Percentiles rank a stretch among this genome's conserved stretches.
These are phyloP conservation scores for Aspergillus aculeatinus DNA, from an alignment of 2,329 filamentous ascomycete genomes.

Conservation along the genomic window DNA sequence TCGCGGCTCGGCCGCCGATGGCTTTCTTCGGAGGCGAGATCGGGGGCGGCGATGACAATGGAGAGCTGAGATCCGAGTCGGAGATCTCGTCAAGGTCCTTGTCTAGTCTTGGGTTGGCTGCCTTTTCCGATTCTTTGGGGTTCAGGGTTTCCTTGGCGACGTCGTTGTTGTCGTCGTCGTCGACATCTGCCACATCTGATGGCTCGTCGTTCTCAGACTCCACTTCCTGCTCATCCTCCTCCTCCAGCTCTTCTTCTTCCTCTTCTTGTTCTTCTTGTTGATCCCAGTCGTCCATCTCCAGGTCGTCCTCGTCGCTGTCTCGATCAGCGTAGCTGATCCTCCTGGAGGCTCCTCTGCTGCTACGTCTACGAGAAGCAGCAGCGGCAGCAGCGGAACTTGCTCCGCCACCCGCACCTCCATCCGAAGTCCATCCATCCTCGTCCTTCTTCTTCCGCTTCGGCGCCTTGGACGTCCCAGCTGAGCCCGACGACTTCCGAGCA, in stretches of 20 bases:
- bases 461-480: constrained; percentile 28
- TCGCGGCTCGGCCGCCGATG: background rate
- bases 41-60: constrained; percentile 11
- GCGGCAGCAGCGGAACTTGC: constrained; percentile 32
- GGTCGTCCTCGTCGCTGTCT: constrained; percentile 46
- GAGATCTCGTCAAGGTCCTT: constrained; percentile 1
- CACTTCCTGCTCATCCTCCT: constrained; percentile 17
- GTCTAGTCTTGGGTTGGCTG: constrained; percentile 10
- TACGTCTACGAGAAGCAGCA: constrained; percentile 39
- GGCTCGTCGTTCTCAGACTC: constrained; percentile 23
- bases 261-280: constrained; percentile 29
- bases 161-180: constrained; percentile 20
- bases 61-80: constrained; percentile 7
- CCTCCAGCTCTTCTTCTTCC: constrained; percentile 28
- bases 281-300: constrained; percentile 43
- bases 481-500: constrained; percentile 37
- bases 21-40: constrained; percentile 15
- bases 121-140: constrained; percentile 2
- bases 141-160: constrained; percentile 20
- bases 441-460: constrained; percentile 39
- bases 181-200: constrained; percentile 15
- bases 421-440: constrained; percentile 43
- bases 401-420: constrained; percentile 42
- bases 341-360: constrained; percentile 36
- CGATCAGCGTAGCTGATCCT: constrained; percentile 46